These are phyloP conservation scores for Rhododendron mucronatum DNA, from an alignment of 148 eudicot species.

Conservation along the genomic window DNA sequence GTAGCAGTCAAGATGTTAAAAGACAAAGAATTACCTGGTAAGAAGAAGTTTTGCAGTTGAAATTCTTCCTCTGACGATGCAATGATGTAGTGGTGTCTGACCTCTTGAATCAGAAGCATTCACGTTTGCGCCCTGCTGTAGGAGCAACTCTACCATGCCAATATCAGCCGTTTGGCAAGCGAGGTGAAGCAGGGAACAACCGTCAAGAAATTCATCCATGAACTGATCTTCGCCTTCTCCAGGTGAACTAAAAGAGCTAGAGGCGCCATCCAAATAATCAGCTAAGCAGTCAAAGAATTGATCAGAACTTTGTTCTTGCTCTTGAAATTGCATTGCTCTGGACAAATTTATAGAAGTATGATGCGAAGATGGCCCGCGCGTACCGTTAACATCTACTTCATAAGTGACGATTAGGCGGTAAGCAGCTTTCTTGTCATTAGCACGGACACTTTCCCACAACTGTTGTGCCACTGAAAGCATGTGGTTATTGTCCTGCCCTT, in stretches of 20 bases:
- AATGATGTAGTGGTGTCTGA: slow-evolving; percentile 81
- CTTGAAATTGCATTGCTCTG: slow-evolving; percentile 37
- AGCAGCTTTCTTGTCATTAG: slow-evolving; percentile 71
- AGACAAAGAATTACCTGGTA: slow-evolving; percentile 46
- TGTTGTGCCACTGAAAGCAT: slow-evolving; percentile 64
- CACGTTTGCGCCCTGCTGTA: slow-evolving; percentile 79
- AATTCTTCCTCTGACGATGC: slow-evolving; percentile 50
- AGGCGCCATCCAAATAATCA: slow-evolving; percentile 31
- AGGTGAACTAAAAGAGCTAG: slow-evolving; percentile 28
- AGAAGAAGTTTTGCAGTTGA: slow-evolving; percentile 70
- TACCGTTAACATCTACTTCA: slow-evolving; percentile 68
- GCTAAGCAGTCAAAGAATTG: slow-evolving; percentile 26
- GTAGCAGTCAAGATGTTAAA: neutral
- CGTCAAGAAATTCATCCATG: slow-evolving; percentile 53
- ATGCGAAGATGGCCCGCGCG: slow-evolving; percentile 40
- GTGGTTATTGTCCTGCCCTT: slow-evolving; percentile 47
- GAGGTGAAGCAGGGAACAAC: slow-evolving; percentile 76
- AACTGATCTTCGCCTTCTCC: slow-evolving; percentile 38
- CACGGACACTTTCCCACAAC: slow-evolving; percentile 77
- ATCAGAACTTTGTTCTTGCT: slow-evolving; percentile 28
- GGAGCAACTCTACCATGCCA: slow-evolving; percentile 91
- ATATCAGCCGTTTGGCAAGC: slow-evolving; percentile 85
- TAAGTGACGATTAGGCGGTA: slow-evolving; percentile 75
- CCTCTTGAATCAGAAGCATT: slow-evolving; percentile 64
- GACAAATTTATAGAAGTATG: slow-evolving; percentile 31